These are phyloP conservation scores for Annona squamosa DNA, from an alignment of 164 flowering plant genomes.

Conservation along the genomic window DNA sequence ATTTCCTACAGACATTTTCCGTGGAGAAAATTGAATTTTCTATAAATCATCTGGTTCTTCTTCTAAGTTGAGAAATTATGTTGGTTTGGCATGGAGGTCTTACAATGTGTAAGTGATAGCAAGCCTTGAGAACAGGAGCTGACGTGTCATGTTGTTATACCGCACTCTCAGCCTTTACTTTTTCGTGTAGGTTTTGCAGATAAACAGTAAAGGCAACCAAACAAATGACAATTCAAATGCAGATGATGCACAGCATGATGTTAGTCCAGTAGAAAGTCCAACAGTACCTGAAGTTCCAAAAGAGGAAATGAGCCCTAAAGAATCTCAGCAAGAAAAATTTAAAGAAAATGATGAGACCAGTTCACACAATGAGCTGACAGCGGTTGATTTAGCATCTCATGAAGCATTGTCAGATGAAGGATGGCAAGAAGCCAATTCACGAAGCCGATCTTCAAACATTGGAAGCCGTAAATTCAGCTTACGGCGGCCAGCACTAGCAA, in stretches of 20 bases:
- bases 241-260: slow-evolving; percentile 13
- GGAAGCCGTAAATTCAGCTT: slow-evolving; percentile 32
- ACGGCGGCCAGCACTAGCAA: slow-evolving; percentile 39
- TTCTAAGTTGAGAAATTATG: not conserved
- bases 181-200: slow-evolving; percentile 40
- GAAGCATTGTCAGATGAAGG: slow-evolving; percentile 64
- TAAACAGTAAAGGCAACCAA: slow-evolving; percentile 27
- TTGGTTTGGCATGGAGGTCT: not conserved
- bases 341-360: slow-evolving; percentile 23
- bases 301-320: slow-evolving; percentile 12
- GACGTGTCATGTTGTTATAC: not conserved
- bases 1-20: not conserved
- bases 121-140: not conserved
- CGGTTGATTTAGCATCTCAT: slow-evolving; percentile 15
- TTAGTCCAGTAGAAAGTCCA: slow-evolving; percentile 9
- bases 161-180: not conserved
- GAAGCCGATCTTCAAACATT: slow-evolving; percentile 39
- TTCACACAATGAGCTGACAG: slow-evolving; percentile 8
- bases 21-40: not conserved
- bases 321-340: slow-evolving; percentile 15
- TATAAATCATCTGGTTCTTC: not conserved
- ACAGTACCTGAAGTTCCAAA: slow-evolving; percentile 15
- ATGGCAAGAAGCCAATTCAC: slow-evolving; percentile 86
- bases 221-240: slow-evolving; percentile 18
- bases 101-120: too few species aligned